Evolutionary conservation across 176 grass and related monocot genomes (phyloP).

Genomic region (Oryza officinalis): DNA sequence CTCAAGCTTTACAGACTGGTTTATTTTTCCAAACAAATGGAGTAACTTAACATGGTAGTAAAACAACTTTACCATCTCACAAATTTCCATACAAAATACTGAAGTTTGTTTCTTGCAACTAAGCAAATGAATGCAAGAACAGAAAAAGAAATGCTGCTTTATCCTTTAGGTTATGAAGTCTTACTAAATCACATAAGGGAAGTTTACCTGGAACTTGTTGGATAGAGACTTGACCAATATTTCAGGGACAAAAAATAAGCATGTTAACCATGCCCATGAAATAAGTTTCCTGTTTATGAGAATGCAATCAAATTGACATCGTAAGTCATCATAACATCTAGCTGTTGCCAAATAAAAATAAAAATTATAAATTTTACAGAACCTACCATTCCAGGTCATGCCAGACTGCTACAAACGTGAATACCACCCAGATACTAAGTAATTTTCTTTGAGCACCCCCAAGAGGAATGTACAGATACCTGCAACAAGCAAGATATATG

Average conservation of each 20-base stretch:
- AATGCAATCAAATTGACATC: constrained; percentile 26
- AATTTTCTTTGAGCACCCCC: constrained; percentile 85
- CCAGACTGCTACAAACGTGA: constrained; percentile 95
- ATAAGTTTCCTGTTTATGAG: constrained; percentile 76
- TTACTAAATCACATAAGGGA: constrained; percentile 9
- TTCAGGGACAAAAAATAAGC: constrained; percentile 89
- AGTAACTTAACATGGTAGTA: neutral
- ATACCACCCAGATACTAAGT: constrained; percentile 95
- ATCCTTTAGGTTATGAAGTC: neutral
- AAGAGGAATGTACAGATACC: constrained; percentile 96
- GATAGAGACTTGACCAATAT: constrained; percentile 77
- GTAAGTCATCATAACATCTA: neutral
- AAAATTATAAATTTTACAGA: constrained; percentile 23
- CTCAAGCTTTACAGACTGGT: neutral
- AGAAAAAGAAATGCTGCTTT: constrained; percentile 1
- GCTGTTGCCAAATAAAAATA: neutral
- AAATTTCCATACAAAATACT: neutral
- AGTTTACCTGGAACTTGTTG: constrained; percentile 67
- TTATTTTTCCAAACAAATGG: neutral
- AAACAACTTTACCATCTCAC: neutral
- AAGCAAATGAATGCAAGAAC: constrained; percentile 9
- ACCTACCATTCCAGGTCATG: constrained; percentile 93
- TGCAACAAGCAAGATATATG: constrained; percentile 39
- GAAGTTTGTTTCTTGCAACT: neutral
- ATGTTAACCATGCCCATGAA: constrained; percentile 97